Evolutionary conservation across 2,329 filamentous ascomycete genomes (phyloP).

Genomic region (Ascomycota sp.): DNA sequence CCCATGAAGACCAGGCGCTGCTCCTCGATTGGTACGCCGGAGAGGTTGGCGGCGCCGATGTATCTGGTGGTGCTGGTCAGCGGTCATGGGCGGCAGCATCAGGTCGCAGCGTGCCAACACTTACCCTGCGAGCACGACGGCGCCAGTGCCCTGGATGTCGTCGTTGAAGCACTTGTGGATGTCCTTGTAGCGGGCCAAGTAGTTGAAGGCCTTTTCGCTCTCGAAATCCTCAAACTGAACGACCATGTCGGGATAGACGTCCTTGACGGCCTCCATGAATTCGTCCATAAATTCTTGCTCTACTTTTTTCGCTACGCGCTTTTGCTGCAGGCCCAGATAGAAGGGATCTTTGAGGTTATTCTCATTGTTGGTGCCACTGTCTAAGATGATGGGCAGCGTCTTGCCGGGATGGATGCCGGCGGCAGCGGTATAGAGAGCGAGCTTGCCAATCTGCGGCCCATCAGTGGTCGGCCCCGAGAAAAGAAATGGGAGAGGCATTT

Average conservation of each 20-base stretch:
- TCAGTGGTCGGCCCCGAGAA: no score
- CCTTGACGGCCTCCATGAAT: conserved; percentile 79
- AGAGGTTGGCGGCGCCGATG: conserved; percentile 60
- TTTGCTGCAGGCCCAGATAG: conserved; percentile 75
- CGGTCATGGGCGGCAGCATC: neutral
- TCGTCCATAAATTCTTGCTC: conserved; percentile 91
- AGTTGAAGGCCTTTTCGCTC: conserved; percentile 76
- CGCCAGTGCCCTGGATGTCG: conserved; percentile 92
- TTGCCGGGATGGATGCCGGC: conserved; percentile 82
- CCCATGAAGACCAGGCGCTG: conserved; percentile 93
- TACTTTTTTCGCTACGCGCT: conserved; percentile 56
- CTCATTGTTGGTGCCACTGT: conserved; percentile 48
- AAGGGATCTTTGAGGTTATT: conserved; percentile 47
- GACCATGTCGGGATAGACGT: conserved; percentile 44
- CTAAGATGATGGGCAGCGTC: conserved; percentile 53
- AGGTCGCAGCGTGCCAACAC: no score
- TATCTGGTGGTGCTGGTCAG: conserved; percentile 33
- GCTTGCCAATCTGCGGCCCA: conserved; percentile 65
- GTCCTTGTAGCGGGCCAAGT: conserved; percentile 74
- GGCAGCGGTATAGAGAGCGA: conserved; percentile 84
- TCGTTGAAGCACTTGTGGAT: conserved; percentile 95
- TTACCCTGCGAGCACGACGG: conserved; percentile 73
- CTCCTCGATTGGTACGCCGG: conserved; percentile 66
- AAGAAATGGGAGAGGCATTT: no score
- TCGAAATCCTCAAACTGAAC: conserved; percentile 98